Base-by-base conservation (phyloP, 2,329 filamentous ascomycete species). In the Diaporthe ampelina region DNA sequence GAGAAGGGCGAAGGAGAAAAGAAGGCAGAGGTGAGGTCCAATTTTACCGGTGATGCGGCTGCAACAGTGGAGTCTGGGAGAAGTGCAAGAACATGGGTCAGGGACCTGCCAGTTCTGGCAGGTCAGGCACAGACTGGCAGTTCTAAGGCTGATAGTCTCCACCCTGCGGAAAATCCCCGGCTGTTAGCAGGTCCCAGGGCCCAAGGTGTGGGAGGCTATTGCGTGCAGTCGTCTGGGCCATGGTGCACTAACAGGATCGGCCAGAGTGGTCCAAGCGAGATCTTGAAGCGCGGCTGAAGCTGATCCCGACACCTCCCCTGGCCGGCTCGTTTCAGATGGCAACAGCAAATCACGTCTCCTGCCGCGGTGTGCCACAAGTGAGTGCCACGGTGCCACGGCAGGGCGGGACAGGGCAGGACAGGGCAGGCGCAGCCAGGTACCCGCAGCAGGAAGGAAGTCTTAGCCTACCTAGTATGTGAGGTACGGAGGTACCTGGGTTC, bases 261-360 rank as follows among this genome's bases (percentile, higher is more conserved):
- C 71, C 2, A 24, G 43, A 29, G 57, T 63, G 63, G 73, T 48
- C 70, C 63, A 69, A 72, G 72, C 72, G 74, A 72, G 59, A 70
- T 70, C 63, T 73, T 69, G 70, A 72, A 40, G 70, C 75, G 73
- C 73, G 75, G 75, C 75, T 75, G 70, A 56, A 65, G 63, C 50
- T 73, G 73, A 63, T 73, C 65, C 75, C 73, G 73, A 71, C 75
- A 69, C 45, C 58, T 43, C 67, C 52, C 40, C n/a, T 71, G 68
- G 57, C 50, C 57, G 52, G 65, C 40, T 48, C 48, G 73, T 76
- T 75, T 73, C 73, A 73, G 63, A 76, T 69, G 29, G 15, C 45
- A 57, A 26, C 50, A 74, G 35, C 65, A 73, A 70, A 61, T 59
- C 63, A 75, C 32, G 70, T 67, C 74, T n/a, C 58, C 37, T 43